A percentile compares a stretch with the other conserved stretches of the same genome.
phyloP scores from a whole-genome alignment of 2,329 filamentous ascomycete genomes.

The Aschersonia sp. region DNA sequence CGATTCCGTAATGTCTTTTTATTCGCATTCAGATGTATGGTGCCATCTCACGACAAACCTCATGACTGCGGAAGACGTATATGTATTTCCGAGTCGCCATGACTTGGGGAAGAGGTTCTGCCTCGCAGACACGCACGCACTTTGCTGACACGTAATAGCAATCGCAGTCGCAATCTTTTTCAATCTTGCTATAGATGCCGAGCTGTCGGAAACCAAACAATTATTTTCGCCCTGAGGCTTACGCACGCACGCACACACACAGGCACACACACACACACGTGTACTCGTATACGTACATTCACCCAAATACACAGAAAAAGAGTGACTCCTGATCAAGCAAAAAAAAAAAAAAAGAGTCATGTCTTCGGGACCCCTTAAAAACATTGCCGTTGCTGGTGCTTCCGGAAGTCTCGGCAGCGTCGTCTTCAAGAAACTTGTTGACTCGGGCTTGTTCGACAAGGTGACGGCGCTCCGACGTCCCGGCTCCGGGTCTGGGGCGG shows the following conservation, averaged over 20 bases:
- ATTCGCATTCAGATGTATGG: neutral
- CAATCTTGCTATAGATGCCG: neutral
- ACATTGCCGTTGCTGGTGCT: slow-evolving; percentile 22
- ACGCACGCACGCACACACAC: too few species aligned
- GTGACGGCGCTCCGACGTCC: slow-evolving; percentile 19
- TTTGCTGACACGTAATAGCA: too few species aligned
- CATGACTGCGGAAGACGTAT: neutral
- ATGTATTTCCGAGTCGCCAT: neutral
- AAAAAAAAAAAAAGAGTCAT: slow-evolving; percentile 7
- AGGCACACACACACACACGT: too few species aligned
- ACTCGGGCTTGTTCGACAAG: slow-evolving; percentile 16
- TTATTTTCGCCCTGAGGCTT: too few species aligned
- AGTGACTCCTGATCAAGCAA: neutral
- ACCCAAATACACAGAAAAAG: neutral
- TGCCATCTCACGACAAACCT: too few species aligned
- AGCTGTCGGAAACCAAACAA: neutral
- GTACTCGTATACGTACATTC: too few species aligned
- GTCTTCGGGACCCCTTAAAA: slow-evolving; percentile 16
- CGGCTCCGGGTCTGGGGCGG: slow-evolving; percentile 17
- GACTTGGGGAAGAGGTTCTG: neutral
- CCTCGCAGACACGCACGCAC: too few species aligned
- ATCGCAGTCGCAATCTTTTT: too few species aligned
- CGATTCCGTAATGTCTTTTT: neutral
- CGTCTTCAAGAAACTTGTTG: slow-evolving; percentile 15
- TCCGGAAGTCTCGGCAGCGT: slow-evolving; percentile 18